Evolutionary conservation across 1,284 basidiomycete species (phyloP).

Genomic region (Waitea zeae): DNA sequence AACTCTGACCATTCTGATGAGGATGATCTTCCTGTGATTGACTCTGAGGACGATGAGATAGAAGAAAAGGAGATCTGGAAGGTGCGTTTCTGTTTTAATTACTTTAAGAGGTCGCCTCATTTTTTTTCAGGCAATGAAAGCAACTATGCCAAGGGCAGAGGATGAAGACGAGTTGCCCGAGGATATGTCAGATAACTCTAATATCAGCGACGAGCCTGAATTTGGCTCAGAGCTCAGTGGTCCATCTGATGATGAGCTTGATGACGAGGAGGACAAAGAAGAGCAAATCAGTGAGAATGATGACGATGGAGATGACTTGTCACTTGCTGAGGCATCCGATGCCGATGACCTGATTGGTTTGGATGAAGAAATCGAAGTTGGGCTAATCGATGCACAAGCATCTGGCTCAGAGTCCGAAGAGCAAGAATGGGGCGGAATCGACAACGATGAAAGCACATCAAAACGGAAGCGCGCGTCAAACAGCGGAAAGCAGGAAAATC

Average conservation of each 20-base stretch:
- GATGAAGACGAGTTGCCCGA: slow-evolving; percentile 22
- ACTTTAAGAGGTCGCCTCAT: slow-evolving; percentile 1
- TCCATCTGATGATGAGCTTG: slow-evolving; percentile 13
- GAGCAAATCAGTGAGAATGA: no score
- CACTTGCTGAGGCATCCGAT: slow-evolving; percentile 48
- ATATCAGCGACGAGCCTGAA: slow-evolving; percentile 18
- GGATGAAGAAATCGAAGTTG: slow-evolving; percentile 31
- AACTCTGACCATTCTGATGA: slow-evolving; percentile 11
- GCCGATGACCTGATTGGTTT: slow-evolving; percentile 49
- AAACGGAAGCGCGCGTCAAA: slow-evolving; percentile 27
- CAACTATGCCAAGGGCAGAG: slow-evolving; percentile 46
- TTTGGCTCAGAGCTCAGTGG: slow-evolving; percentile 14
- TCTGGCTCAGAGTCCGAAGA: slow-evolving; percentile 25
- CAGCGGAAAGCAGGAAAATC: slow-evolving; percentile 20
- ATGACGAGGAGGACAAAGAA: slow-evolving; percentile 15
- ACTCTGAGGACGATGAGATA: slow-evolving; percentile 8
- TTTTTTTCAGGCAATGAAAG: slow-evolving; percentile 61
- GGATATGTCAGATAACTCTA: neutral
- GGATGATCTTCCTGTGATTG: slow-evolving; percentile 20
- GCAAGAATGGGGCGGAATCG: slow-evolving; percentile 38
- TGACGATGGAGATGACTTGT: slow-evolving; percentile 23
- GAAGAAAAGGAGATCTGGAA: slow-evolving; percentile 73
- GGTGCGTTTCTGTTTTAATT: slow-evolving; percentile 20
- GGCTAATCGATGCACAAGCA: slow-evolving; percentile 32
- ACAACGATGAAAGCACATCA: slow-evolving; percentile 22